Evolutionary conservation across 768 basidiomycete genomes (phyloP).

Genomic region (Boletus vermiculosoides): DNA sequence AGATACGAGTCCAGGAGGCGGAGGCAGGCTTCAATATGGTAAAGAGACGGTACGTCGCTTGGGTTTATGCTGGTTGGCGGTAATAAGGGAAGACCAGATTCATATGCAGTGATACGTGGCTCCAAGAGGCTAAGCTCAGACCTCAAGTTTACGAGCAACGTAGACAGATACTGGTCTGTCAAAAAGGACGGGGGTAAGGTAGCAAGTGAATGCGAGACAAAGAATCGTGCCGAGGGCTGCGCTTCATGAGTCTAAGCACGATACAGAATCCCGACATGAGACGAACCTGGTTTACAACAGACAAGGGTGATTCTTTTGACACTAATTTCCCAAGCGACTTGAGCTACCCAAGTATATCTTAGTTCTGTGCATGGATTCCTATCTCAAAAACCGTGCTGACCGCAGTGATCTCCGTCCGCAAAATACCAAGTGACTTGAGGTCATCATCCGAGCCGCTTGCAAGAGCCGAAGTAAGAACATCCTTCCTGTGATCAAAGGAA

Average conservation of each 20-base stretch:
- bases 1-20: conserved; percentile 62
- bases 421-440: conserved; percentile 51
- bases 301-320: conserved; percentile 34
- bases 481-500: conserved; percentile 34
- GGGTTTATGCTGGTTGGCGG: conserved; percentile 22
- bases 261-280: not conserved
- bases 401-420: conserved; percentile 54
- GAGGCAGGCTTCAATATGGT: conserved; percentile 55
- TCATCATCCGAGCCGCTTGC: conserved; percentile 37
- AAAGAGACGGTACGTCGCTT: conserved; percentile 36
- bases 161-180: conserved; percentile 28
- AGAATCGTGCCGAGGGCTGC: conserved; percentile 54
- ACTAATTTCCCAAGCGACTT: conserved; percentile 36
- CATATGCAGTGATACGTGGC: conserved; percentile 38
- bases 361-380: not conserved
- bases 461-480: conserved; percentile 50
- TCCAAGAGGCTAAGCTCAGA: conserved; percentile 41
- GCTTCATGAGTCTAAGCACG: conserved; percentile 5
- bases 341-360: conserved; percentile 30
- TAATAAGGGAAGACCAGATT: conserved; percentile 41
- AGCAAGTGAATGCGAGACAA: conserved; percentile 51
- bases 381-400: conserved; percentile 39
- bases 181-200: conserved; percentile 48
- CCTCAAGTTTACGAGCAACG: conserved; percentile 33
- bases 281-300: conserved; percentile 22